Percentiles rank a stretch among this genome's conserved stretches.
phyloP scores from a whole-genome alignment of 345 rosid genomes.

The Hypericum perforatum region DNA sequence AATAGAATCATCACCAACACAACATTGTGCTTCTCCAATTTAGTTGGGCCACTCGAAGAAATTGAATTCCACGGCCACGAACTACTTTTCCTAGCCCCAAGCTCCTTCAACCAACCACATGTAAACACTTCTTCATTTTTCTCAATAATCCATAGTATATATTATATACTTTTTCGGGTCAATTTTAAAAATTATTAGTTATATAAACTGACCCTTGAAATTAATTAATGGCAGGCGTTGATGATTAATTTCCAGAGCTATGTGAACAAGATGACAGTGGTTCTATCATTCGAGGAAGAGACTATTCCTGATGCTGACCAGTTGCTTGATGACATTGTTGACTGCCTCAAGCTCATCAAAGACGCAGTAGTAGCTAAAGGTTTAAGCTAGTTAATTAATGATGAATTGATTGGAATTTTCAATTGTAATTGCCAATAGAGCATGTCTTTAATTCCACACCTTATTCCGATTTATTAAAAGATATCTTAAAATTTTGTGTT shows the following conservation, averaged over 20 bases:
- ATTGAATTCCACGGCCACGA: slow-evolving; percentile 23
- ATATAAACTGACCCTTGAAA: not conserved
- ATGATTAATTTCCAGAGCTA: slow-evolving; percentile 18
- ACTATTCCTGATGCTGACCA: not conserved
- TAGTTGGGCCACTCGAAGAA: slow-evolving; percentile 26
- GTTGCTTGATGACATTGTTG: not conserved
- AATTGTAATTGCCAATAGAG: too few species aligned
- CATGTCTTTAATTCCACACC: too few species aligned
- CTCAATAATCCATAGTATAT: too few species aligned
- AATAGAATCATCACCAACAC: slow-evolving; percentile 19
- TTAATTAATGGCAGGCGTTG: slow-evolving; percentile 20
- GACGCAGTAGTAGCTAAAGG: not conserved
- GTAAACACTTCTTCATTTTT: not conserved
- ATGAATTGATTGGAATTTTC: too few species aligned
- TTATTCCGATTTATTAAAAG: too few species aligned
- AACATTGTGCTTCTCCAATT: slow-evolving; percentile 27
- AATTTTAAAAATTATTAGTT: not conserved
- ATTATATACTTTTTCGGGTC: too few species aligned
- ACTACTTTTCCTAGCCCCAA: slow-evolving; percentile 23
- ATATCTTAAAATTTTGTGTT: too few species aligned
- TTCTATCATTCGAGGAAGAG: not conserved
- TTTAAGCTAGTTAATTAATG: not conserved
- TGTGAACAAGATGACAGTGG: not conserved
- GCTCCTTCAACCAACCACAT: slow-evolving; percentile 23
- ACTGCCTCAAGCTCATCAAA: not conserved